Evolutionary conservation across 768 basidiomycete genomes (phyloP).

Genomic region (Thelephora aurantiotincta): DNA sequence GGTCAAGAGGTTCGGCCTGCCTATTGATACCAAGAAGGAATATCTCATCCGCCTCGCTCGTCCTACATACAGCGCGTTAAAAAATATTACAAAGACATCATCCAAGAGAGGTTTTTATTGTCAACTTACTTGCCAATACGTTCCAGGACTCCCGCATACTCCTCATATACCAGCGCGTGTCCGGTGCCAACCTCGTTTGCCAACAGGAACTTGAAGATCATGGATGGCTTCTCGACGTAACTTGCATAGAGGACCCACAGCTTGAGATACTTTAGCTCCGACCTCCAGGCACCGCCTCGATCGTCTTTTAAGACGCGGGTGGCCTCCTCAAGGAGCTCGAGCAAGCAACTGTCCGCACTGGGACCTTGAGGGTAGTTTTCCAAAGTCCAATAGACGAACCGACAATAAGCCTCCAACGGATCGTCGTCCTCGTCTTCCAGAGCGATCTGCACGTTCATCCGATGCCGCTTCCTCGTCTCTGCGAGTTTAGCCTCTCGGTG

Average conservation of each 20-base stretch:
- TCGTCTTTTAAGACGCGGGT: constrained; percentile 75
- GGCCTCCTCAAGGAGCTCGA: constrained; percentile 86
- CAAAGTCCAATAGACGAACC: constrained; percentile 82
- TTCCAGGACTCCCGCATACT: constrained; percentile 78
- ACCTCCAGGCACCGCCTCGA: constrained; percentile 57
- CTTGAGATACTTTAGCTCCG: constrained; percentile 79
- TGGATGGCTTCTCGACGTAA: constrained; percentile 78
- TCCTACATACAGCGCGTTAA: constrained; percentile 28
- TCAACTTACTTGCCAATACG: constrained; percentile 56
- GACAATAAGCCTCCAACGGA: constrained; percentile 75
- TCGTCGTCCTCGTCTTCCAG: constrained; percentile 69
- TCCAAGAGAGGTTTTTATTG: constrained; percentile 10
- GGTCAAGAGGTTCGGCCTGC: constrained; percentile 67
- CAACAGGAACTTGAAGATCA: constrained; percentile 83
- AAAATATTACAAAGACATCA: neutral
- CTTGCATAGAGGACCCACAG: constrained; percentile 91
- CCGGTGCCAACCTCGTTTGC: constrained; percentile 82
- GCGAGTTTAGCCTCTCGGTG: constrained; percentile 60
- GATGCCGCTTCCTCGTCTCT: constrained; percentile 47
- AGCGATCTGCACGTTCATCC: constrained; percentile 60
- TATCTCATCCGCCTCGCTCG: constrained; percentile 77
- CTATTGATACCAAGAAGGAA: constrained; percentile 84
- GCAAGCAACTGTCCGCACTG: constrained; percentile 76
- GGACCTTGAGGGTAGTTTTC: constrained; percentile 93
- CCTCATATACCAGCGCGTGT: constrained; percentile 80